phyloP scores from a whole-genome alignment of 257 asterid species.

The Salvia miltiorrhiza region DNA sequence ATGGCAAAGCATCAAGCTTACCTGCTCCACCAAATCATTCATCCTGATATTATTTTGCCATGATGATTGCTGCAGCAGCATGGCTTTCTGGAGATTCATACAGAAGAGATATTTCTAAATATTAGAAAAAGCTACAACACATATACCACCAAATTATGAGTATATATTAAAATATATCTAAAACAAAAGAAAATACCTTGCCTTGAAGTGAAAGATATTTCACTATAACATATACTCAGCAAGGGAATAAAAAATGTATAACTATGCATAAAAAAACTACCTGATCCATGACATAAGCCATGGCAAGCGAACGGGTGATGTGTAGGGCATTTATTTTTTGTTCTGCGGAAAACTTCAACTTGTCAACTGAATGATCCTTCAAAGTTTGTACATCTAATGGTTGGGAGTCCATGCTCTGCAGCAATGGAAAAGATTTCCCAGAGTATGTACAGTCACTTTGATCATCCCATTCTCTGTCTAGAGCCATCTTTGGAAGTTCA shows the following conservation, averaged over 20 bases:
- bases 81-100: slow-evolving; percentile 70
- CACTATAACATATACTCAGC: neutral
- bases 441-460: slow-evolving; percentile 34
- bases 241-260: neutral
- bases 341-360: slow-evolving; percentile 50
- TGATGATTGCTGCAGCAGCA: slow-evolving; percentile 80
- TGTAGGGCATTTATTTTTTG: slow-evolving; percentile 70
- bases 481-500: slow-evolving; percentile 56
- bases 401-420: slow-evolving; percentile 37
- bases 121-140: neutral
- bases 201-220: neutral
- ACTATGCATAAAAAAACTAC: slow-evolving; percentile 32
- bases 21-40: slow-evolving; percentile 96
- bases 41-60: slow-evolving; percentile 95
- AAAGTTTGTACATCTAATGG: slow-evolving; percentile 39
- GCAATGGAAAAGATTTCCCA: slow-evolving; percentile 40
- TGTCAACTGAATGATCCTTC: slow-evolving; percentile 40
- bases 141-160: slow-evolving; percentile 8
- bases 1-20: slow-evolving; percentile 38
- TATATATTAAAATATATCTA: slow-evolving; percentile 11
- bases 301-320: slow-evolving; percentile 76
- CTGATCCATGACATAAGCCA: slow-evolving; percentile 99
- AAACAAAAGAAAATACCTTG: neutral
- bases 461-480: slow-evolving; percentile 42
- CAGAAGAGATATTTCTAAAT: slow-evolving; percentile 1